Evolutionary conservation across 208 protist species (phyloP).

Genomic region (Angomonas deanei): DNA sequence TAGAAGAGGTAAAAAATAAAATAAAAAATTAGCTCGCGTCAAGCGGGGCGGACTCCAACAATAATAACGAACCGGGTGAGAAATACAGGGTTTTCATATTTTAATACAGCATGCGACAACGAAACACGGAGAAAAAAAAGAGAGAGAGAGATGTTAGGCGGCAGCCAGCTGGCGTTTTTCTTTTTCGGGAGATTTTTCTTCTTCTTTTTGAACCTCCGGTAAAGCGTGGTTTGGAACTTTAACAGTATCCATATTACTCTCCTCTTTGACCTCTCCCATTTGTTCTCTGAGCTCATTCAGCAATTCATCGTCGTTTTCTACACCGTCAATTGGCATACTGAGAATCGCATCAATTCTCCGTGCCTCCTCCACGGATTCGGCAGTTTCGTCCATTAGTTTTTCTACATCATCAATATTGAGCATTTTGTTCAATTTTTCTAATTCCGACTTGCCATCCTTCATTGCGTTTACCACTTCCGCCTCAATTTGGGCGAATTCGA

Average conservation of each 20-base stretch:
- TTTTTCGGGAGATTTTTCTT: neutral
- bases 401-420: conserved; percentile 82
- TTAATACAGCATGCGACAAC: no score
- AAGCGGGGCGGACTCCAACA: no score
- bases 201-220: neutral
- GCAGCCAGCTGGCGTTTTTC: neutral
- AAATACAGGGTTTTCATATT: no score
- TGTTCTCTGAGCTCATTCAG: conserved; percentile 36
- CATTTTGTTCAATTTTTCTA: conserved; percentile 73
- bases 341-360: conserved; percentile 61
- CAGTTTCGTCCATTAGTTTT: conserved; percentile 67
- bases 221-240: conserved; percentile 24
- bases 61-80: no score
- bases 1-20: neutral
- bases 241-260: conserved; percentile 13
- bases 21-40: no score
- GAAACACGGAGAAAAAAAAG: no score
- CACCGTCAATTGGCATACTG: conserved; percentile 31
- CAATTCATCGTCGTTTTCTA: conserved; percentile 59
- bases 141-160: neutral
- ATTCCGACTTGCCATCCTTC: conserved; percentile 63
- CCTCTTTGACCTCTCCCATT: conserved; percentile 4
- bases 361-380: conserved; percentile 66
- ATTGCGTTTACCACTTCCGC: conserved; percentile 60
- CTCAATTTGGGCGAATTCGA: conserved; percentile 76